Evolutionary conservation across 805 yeast genomes (phyloP).

Genomic region (Blastobotrys parvus): DNA sequence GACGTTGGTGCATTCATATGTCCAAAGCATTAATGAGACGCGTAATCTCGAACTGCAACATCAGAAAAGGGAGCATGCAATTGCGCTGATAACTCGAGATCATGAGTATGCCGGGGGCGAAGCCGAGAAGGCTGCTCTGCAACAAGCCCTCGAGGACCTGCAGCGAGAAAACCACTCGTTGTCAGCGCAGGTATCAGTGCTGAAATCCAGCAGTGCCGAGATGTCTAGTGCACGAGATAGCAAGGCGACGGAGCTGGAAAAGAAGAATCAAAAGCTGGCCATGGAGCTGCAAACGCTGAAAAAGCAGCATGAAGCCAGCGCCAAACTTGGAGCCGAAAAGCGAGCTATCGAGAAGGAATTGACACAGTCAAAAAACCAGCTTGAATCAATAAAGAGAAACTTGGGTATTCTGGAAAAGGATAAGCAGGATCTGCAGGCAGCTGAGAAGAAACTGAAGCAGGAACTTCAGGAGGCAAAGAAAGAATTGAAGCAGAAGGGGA

Average conservation of each 20-base stretch:
- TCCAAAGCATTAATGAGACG: neutral
- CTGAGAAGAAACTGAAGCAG: constrained; percentile 8
- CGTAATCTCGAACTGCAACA: neutral
- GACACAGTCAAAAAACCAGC: constrained; percentile 5
- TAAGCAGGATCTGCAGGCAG: neutral
- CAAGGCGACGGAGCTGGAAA: constrained; percentile 1
- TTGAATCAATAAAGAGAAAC: constrained; percentile 5
- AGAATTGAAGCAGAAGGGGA: constrained; percentile 8
- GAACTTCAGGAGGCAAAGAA: constrained; percentile 11
- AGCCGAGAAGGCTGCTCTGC: neutral
- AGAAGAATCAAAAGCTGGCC: constrained; percentile 1
- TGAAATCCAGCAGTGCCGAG: neutral
- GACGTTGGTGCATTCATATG: neutral
- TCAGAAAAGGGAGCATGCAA: neutral
- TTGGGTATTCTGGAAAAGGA: constrained; percentile 6
- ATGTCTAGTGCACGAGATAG: neutral
- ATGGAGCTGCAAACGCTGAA: constrained; percentile 3
- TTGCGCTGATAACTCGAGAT: neutral
- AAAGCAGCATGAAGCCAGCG: neutral
- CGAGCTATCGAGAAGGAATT: constrained; percentile 4
- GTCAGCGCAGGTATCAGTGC: neutral
- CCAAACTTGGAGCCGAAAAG: neutral
- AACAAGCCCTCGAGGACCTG: neutral
- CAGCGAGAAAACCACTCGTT: neutral
- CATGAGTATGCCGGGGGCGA: neutral